phyloP scores from a whole-genome alignment of 352 stramenopile species.

The Aphanomyces astaci region DNA sequence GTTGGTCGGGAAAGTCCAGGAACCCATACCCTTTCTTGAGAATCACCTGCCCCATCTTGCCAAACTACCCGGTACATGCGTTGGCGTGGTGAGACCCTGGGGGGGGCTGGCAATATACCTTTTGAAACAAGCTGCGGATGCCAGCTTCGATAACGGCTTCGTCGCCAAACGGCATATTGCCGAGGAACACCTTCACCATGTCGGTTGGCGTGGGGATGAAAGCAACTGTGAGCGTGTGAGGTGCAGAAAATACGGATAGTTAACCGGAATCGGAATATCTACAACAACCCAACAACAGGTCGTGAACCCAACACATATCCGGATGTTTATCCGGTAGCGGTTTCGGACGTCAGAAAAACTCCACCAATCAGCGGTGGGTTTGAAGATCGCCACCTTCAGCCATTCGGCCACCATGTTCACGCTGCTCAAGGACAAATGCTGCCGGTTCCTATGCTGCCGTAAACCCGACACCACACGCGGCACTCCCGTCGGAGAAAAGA shows the following conservation, averaged over 20 bases:
- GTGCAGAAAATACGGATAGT: not conserved
- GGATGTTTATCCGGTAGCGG: slow-evolving; percentile 6
- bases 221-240: not conserved
- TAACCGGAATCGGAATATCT: not conserved
- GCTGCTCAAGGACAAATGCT: not conserved
- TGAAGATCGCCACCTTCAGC: not conserved
- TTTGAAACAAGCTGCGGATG: slow-evolving; percentile 30
- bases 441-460: not conserved
- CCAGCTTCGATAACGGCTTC: slow-evolving; percentile 41
- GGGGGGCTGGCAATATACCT: no score
- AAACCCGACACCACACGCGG: not conserved
- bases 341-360: not conserved
- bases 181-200: slow-evolving; percentile 61
- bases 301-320: no score
- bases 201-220: not conserved
- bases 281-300: no score
- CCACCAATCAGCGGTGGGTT: not conserved
- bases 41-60: slow-evolving; percentile 36
- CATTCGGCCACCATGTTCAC: slow-evolving; percentile 10
- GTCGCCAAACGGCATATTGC: slow-evolving; percentile 50
- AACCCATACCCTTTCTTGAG: slow-evolving; percentile 59
- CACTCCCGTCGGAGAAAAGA: not conserved
- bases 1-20: slow-evolving; percentile 40
- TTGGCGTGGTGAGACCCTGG: no score
- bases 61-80: slow-evolving; percentile 31